Evolutionary conservation across 2,329 filamentous ascomycete genomes (phyloP), one percentile per base, ranked within the genome.

Genomic region (Leptosphaerulina australis): DNA sequence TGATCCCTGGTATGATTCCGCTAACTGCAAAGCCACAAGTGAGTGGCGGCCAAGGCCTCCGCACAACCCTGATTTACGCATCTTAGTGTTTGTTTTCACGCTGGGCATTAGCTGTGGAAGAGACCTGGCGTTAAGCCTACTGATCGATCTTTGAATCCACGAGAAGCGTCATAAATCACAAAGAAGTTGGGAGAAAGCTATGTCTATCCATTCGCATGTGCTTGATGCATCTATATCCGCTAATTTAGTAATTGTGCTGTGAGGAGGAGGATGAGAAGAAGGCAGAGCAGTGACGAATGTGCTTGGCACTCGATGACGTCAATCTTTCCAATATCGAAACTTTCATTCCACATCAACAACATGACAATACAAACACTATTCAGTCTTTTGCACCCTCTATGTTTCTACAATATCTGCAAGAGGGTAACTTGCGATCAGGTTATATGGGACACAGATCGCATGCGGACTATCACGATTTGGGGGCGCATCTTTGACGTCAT

Each of bases 1-100:
- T 20, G n/a, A 17, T 26, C 14, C 25, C 29, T 36, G 25, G 35
- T 35, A 24, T 20, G 5, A 5, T 40, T 40, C 41, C 47, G 47
- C 47, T 31, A 11, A 12, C 11, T 48, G 40, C 45, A 10, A 15
- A 36, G 20, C 49, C 41, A 36, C 36, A 35, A 4, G 29, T 6
- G 2, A n/a, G 17, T 36, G 12, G 17, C 45, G 38, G 53, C 45
- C 49, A 56, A 53, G 44, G 24, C 8, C 30, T 53, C 53, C 45
- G 49, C 50, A 21, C 20, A 7, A n/a, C 3, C 11, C 10, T 33
- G 29, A 45, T 37, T 45, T 30, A 37, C 11, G n/a, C 17, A 2
- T 44, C 20, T 10, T 17, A 8, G 20, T n/a, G 10, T 8, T 17
- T 15, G 0, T 4, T 11, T 11, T 10, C 17, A 28, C 15, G 26